Evolutionary conservation across 169 alveolate species (phyloP).

Genomic region (Besnoitia besnoiti): DNA sequence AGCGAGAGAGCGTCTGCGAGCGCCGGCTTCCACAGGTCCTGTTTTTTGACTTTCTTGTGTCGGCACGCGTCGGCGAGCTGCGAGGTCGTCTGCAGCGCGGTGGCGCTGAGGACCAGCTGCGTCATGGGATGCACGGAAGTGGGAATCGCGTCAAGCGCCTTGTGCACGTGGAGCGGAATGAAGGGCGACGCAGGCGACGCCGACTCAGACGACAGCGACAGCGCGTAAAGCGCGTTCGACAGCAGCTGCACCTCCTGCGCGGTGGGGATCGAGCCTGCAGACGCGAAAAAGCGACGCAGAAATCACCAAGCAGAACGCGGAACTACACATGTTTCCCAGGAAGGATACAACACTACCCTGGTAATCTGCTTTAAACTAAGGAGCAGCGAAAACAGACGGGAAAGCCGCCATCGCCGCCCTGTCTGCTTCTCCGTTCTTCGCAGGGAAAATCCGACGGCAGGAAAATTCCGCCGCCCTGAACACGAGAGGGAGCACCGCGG

Average conservation of each 20-base stretch:
- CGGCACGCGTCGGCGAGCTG: constrained; percentile 21
- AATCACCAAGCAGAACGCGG: background rate
- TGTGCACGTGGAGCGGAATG: constrained; percentile 83
- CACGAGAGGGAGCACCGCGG: too few relatives aligned
- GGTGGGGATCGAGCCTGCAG: background rate
- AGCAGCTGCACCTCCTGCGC: constrained; percentile 1
- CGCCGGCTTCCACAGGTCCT: constrained; percentile 88
- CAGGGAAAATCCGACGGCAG: too few relatives aligned
- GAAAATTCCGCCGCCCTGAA: too few relatives aligned
- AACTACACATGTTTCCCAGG: too few relatives aligned
- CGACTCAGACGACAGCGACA: background rate
- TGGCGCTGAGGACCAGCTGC: constrained; percentile 88
- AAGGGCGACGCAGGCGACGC: background rate
- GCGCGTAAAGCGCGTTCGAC: background rate
- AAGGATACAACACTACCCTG: too few relatives aligned
- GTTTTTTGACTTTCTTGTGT: constrained; percentile 75
- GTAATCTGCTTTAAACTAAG: too few relatives aligned
- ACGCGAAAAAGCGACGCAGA: background rate
- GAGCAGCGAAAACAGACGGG: too few relatives aligned
- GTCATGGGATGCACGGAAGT: constrained; percentile 94
- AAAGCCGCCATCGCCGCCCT: too few relatives aligned
- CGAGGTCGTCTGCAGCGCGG: constrained; percentile 88
- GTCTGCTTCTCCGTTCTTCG: too few relatives aligned
- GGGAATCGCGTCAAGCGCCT: constrained; percentile 85
- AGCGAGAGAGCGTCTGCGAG: constrained; percentile 90